Conservation (phyloP, 2,329 filamentous ascomycete species). For the Alternaria rosae region DNA sequence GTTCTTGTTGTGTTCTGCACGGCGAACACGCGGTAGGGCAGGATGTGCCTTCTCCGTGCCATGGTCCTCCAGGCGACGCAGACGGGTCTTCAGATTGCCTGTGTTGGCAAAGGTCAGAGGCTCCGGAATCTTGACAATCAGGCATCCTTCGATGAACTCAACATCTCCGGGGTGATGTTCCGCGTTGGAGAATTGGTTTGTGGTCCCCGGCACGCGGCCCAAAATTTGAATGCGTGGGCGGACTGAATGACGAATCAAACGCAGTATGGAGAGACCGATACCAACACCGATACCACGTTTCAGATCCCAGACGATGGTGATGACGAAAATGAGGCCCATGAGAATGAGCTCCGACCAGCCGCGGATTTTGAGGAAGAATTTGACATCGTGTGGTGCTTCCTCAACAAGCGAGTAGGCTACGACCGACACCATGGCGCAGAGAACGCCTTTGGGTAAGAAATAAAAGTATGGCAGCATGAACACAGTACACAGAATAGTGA, state of each 20-base stretch:
- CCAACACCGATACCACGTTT: constrained; percentile 93
- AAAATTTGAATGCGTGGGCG: constrained; percentile 95
- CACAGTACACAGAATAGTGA: constrained; percentile 80
- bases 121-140: constrained; percentile 98
- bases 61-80: constrained; percentile 86
- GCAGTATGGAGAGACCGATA: constrained; percentile 86
- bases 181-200: constrained; percentile 82
- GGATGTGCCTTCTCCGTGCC: constrained; percentile 87
- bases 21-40: constrained; percentile 79
- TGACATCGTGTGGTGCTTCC: constrained; percentile 90
- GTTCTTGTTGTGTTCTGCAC: constrained; percentile 84
- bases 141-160: constrained; percentile 88
- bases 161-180: constrained; percentile 74
- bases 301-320: constrained; percentile 94
- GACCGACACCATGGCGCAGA: constrained; percentile 93
- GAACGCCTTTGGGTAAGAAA: constrained; percentile 94
- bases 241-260: constrained; percentile 89
- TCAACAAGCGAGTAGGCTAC: constrained; percentile 95
- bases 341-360: constrained; percentile 86
- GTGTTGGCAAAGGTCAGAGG: constrained; percentile 97
- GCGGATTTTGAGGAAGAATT: constrained; percentile 84
- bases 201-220: constrained; percentile 82
- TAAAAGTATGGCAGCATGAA: constrained; percentile 92
- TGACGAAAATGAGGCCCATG: constrained; percentile 88
- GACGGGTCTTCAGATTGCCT: constrained; percentile 83